Base-by-base conservation (phyloP, 106 monocot genomes). In the Gastrodia elata region DNA sequence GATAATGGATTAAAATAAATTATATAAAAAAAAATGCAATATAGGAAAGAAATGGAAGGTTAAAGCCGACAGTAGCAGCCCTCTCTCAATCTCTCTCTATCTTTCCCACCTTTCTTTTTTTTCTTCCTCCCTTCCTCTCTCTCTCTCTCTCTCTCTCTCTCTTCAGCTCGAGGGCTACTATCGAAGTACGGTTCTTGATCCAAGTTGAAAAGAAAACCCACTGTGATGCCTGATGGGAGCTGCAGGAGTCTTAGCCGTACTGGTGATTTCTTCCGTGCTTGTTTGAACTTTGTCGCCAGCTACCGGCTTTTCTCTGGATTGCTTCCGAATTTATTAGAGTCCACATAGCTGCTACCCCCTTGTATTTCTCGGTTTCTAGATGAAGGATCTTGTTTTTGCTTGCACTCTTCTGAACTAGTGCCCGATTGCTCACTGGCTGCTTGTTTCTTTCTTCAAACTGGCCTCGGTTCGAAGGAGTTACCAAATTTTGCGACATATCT, bases 31-130 rank as follows among this genome's bases (percentile, higher is more conserved):
- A n/a, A n/a, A n/a, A n/a, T 14, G 13, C 27, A 27, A 61, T 58
- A 58, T 25, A 58, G 57, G 57, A 26, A 58, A 26, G 30, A 30
- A 22, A 61, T 61, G 61, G 61, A 61, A 61, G 61, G 30, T 61
- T 61, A 61, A 61, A 61, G 61, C 61, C 61, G 61, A 61, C 61
- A 61, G 61, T 61, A n/a, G 61, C 61, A 59, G 10, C 8, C 59
- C 59, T 22, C 20, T 30, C 28, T 30, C 32, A 13, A 27, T n/a
- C 61, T 61, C 61, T 11, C 32, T 32, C 61, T 13, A 7, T 15
- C n/a, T n/a, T n/a, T n/a, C n/a, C n/a, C n/a, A n/a, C n/a, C n/a
- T n/a, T n/a, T n/a, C n/a, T n/a, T n/a, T n/a, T n/a, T n/a, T n/a
- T n/a, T 2, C 2, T 43, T 15, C 15, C 43, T 43, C 43, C 2